Evolutionary conservation across 805 yeast species (phyloP).

Genomic region (Starmerella davenportii): DNA sequence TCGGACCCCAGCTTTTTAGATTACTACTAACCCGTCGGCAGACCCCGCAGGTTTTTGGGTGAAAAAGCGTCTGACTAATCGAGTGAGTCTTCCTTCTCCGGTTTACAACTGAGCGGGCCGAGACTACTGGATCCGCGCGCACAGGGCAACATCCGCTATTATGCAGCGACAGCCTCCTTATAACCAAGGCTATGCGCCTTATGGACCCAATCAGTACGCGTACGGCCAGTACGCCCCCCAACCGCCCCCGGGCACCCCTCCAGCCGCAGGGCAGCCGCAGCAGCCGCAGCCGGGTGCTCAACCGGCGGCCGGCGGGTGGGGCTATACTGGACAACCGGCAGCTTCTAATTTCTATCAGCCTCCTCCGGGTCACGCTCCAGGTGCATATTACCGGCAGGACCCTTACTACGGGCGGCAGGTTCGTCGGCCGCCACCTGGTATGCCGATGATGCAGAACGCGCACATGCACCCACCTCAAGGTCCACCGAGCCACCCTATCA

Average conservation of each 20-base stretch:
- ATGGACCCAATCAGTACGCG: conserved; percentile 2
- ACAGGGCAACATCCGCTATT: too few relatives aligned
- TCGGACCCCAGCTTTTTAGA: too few relatives aligned
- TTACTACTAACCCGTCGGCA: too few relatives aligned
- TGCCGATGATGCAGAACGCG: too few relatives aligned
- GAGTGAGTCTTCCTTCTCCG: too few relatives aligned
- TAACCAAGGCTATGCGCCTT: conserved; percentile 10
- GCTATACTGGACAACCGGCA: neutral
- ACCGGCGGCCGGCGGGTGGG: neutral
- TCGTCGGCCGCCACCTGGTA: neutral
- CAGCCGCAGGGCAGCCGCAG: conserved; percentile 4
- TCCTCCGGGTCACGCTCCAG: too few relatives aligned
- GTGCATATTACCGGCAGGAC: neutral
- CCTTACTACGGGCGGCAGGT: neutral
- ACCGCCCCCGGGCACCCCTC: neutral
- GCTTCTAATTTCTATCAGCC: neutral
- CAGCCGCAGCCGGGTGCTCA: conserved; percentile 1
- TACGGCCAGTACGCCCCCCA: conserved; percentile 2
- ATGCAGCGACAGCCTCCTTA: conserved; percentile 10
- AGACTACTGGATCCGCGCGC: too few relatives aligned
- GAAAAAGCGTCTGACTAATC: too few relatives aligned
- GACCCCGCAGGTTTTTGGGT: too few relatives aligned
- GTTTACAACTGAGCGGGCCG: too few relatives aligned
- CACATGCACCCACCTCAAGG: too few relatives aligned
- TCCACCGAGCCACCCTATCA: too few relatives aligned